Conservation (phyloP, 768 basidiomycete genomes). For the Zangia roseola region DNA sequence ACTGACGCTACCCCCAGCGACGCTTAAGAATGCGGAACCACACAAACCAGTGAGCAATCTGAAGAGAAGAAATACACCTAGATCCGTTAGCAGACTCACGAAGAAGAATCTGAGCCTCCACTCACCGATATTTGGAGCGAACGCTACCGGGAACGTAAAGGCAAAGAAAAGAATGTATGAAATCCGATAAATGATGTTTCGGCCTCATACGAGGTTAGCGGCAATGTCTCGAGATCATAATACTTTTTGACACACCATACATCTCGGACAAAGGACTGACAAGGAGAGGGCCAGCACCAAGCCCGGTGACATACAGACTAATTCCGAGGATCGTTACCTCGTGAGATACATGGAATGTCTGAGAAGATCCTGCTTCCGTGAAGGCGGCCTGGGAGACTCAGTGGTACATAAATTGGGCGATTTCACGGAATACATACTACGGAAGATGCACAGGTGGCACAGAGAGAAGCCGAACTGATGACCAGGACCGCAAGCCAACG, state of each 20-base stretch:
- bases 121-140: slow-evolving; percentile 62
- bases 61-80: slow-evolving; percentile 62
- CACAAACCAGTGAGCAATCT: slow-evolving; percentile 55
- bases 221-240: background rate
- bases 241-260: slow-evolving; percentile 21
- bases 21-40: slow-evolving; percentile 57
- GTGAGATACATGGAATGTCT: slow-evolving; percentile 49
- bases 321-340: slow-evolving; percentile 51
- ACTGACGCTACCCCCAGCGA: slow-evolving; percentile 59
- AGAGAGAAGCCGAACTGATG: slow-evolving; percentile 47
- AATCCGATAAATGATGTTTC: slow-evolving; percentile 58
- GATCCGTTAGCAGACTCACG: background rate
- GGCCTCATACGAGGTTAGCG: slow-evolving; percentile 39
- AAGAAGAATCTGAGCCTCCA: background rate
- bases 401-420: background rate
- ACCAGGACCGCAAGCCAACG: slow-evolving; percentile 51
- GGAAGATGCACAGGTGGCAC: slow-evolving; percentile 56
- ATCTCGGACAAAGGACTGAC: slow-evolving; percentile 44
- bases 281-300: slow-evolving; percentile 34
- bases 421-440: slow-evolving; percentile 38
- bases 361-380: slow-evolving; percentile 58
- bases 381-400: slow-evolving; percentile 47
- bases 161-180: slow-evolving; percentile 62
- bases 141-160: slow-evolving; percentile 71
- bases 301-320: slow-evolving; percentile 43